Percentiles rank a stretch among this genome's conserved stretches.
Conservation (phyloP, 352 stramenopile species). For the Phytopythium ostracodes region DNA sequence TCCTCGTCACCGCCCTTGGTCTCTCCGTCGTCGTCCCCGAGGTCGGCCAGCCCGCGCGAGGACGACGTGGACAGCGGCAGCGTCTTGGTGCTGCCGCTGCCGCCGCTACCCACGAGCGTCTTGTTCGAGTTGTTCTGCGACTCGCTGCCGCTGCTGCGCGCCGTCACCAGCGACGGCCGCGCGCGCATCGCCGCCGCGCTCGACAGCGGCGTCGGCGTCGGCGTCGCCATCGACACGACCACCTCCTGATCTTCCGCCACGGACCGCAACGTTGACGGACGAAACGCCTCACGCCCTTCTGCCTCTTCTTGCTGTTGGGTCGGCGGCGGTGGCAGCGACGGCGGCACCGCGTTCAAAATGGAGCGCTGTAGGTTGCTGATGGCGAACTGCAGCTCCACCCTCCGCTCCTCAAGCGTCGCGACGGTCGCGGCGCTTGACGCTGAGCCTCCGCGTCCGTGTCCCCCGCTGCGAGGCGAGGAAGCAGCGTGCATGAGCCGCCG, state of each 20-base stretch:
- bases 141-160: constrained; percentile 26
- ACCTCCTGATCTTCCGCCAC: constrained; percentile 15
- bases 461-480: constrained; percentile 17
- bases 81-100: constrained; percentile 52
- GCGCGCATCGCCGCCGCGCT: background rate
- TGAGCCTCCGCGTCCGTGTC: constrained; percentile 10
- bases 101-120: constrained; percentile 38
- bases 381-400: constrained; percentile 71
- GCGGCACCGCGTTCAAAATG: constrained; percentile 61
- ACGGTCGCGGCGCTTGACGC: constrained; percentile 14
- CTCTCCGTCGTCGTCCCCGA: constrained; percentile 24
- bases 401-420: constrained; percentile 42
- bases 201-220: constrained; percentile 15
- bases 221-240: constrained; percentile 2
- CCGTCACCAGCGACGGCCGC: constrained; percentile 19
- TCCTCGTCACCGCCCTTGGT: constrained; percentile 31
- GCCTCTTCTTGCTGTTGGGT: constrained; percentile 22
- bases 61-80: constrained; percentile 42
- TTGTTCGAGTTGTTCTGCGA: constrained; percentile 45
- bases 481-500: constrained; percentile 11
- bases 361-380: constrained; percentile 81
- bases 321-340: constrained; percentile 11
- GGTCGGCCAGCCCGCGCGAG: constrained; percentile 34
- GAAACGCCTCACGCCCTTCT: constrained; percentile 14
- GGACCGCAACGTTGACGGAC: constrained; percentile 12